Conservation (phyloP, 179 eudicot species). For the Beta lomatogona region DNA sequence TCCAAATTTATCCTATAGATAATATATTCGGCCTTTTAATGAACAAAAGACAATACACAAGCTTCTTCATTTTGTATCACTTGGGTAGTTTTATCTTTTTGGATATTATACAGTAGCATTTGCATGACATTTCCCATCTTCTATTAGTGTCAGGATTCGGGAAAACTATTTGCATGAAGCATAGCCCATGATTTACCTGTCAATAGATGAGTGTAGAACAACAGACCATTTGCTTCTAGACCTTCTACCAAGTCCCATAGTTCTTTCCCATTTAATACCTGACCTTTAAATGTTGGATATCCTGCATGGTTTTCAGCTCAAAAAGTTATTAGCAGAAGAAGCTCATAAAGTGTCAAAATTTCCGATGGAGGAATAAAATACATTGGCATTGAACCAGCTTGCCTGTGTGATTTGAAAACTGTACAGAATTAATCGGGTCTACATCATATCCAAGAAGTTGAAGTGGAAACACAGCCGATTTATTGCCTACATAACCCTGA, state of each 20-base stretch:
- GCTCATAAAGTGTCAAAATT: background rate
- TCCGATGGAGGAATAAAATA: background rate
- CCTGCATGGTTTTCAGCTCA: slow-evolving; percentile 51
- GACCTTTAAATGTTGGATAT: slow-evolving; percentile 92
- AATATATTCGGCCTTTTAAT: background rate
- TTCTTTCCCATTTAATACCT: slow-evolving; percentile 84
- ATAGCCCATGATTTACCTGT: slow-evolving; percentile 38
- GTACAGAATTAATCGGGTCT: slow-evolving; percentile 92
- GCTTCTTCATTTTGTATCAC: background rate
- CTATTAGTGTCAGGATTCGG: background rate
- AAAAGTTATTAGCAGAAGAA: slow-evolving; percentile 18
- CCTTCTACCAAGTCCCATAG: slow-evolving; percentile 91
- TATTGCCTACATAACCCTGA: slow-evolving; percentile 95
- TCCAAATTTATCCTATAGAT: too few species aligned
- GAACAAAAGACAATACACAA: background rate
- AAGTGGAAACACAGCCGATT: slow-evolving; percentile 94
- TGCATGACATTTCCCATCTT: background rate
- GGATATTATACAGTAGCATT: background rate
- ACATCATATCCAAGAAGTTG: slow-evolving; percentile 92
- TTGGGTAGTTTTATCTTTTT: background rate
- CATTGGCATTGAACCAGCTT: slow-evolving; percentile 43
- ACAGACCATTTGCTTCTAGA: slow-evolving; percentile 71
- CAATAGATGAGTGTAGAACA: slow-evolving; percentile 89
- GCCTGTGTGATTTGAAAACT: slow-evolving; percentile 99
- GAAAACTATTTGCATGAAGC: background rate